Conservation (phyloP, 192 early-diverging fungal genomes). For the Thoreauomyces humboldtii region DNA sequence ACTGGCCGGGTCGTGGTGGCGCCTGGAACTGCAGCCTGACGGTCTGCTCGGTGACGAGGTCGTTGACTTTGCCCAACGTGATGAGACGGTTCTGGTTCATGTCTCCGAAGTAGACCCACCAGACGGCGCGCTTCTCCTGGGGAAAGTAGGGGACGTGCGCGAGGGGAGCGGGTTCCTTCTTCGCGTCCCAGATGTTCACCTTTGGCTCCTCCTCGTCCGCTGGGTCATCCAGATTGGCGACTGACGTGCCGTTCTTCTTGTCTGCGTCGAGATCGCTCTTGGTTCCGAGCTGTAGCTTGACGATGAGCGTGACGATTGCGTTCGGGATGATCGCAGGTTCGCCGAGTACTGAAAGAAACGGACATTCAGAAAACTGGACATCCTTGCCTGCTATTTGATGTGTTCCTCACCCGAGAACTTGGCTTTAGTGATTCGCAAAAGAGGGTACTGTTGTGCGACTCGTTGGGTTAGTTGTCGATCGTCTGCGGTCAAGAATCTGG, state of each 20-base stretch:
- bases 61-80: conserved; percentile 62
- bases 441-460: conserved; percentile 78
- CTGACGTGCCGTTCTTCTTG: conserved; percentile 7
- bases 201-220: conserved; percentile 29
- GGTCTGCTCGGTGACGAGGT: conserved; percentile 45
- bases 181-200: conserved; percentile 34
- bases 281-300: conserved; percentile 36
- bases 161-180: conserved; percentile 21
- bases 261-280: conserved; percentile 25
- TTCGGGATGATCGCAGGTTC: conserved; percentile 48
- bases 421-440: conserved; percentile 70
- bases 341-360: conserved; percentile 46
- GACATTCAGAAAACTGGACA: no score
- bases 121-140: conserved; percentile 69
- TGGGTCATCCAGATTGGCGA: background rate
- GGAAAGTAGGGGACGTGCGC: conserved; percentile 73
- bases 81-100: conserved; percentile 82
- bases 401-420: conserved; percentile 72
- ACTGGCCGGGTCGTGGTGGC: conserved; percentile 79
- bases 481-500: conserved; percentile 44
- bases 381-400: no score
- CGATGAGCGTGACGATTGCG: conserved; percentile 46
- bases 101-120: conserved; percentile 91
- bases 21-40: conserved; percentile 90
- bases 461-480: conserved; percentile 68